Conservation (phyloP, 768 basidiomycete genomes). For the Asterophora lycoperdoides region DNA sequence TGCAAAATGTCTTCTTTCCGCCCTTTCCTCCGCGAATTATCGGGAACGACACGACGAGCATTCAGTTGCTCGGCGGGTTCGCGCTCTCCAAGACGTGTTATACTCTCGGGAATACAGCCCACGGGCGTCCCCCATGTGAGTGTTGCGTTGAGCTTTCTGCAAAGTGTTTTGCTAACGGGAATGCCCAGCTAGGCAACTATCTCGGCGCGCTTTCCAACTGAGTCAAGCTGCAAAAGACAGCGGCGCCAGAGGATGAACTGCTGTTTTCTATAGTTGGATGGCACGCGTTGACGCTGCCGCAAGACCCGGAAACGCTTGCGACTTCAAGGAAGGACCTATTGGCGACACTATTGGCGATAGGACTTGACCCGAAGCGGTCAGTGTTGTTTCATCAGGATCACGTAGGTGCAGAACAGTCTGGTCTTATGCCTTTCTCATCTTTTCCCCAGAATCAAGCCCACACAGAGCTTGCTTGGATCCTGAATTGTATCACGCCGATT, state of each 20-base stretch:
- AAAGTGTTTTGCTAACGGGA: slow-evolving; percentile 9
- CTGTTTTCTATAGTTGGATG: slow-evolving; percentile 89
- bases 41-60: slow-evolving; percentile 17
- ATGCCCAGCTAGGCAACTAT: slow-evolving; percentile 83
- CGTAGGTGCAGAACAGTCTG: slow-evolving; percentile 41
- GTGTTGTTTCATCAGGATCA: slow-evolving; percentile 87
- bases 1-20: slow-evolving; percentile 19
- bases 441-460: slow-evolving; percentile 69
- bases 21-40: slow-evolving; percentile 12
- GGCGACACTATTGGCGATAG: slow-evolving; percentile 79
- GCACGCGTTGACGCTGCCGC: slow-evolving; percentile 92
- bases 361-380: slow-evolving; percentile 72
- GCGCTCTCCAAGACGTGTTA: slow-evolving; percentile 28
- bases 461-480: slow-evolving; percentile 84
- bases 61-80: slow-evolving; percentile 10
- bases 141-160: not conserved
- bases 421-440: not conserved
- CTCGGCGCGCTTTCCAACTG: slow-evolving; percentile 88
- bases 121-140: slow-evolving; percentile 87
- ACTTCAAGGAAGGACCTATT: slow-evolving; percentile 71
- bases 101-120: slow-evolving; percentile 93
- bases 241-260: slow-evolving; percentile 54
- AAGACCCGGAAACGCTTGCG: slow-evolving; percentile 63
- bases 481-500: slow-evolving; percentile 80
- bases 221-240: slow-evolving; percentile 71